These are phyloP conservation scores for Rheum nobile DNA, from an alignment of 148 eudicot genomes.

Conservation along the genomic window DNA sequence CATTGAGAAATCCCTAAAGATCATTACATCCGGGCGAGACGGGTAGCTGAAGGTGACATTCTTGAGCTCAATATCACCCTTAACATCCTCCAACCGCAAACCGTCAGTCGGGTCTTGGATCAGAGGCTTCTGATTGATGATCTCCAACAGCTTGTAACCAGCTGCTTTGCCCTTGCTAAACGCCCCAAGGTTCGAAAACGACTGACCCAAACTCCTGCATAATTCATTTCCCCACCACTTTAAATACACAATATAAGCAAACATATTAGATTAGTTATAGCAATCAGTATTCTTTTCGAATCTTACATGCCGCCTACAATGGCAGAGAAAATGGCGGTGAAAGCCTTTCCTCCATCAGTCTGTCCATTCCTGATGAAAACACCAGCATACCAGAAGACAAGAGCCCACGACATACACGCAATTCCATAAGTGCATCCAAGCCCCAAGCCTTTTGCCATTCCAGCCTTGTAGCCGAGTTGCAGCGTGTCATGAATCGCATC, in stretches of 20 bases:
- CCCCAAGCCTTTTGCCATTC: conserved; percentile 98
- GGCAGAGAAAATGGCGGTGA: conserved; percentile 98
- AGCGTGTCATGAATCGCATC: conserved; percentile 92
- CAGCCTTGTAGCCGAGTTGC: conserved; percentile 96
- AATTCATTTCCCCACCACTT: not conserved
- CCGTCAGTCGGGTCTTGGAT: conserved; percentile 66
- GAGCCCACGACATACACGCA: conserved; percentile 99
- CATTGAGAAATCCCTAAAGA: conserved; percentile 80
- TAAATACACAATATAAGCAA: not conserved
- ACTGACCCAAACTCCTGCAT: conserved; percentile 97
- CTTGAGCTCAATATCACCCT: conserved; percentile 88
- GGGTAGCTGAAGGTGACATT: conserved; percentile 89
- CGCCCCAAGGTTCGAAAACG: conserved; percentile 97
- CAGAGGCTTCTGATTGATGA: conserved; percentile 82
- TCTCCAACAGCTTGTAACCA: conserved; percentile 94
- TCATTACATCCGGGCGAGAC: conserved; percentile 90
- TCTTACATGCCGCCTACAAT: conserved; percentile 99
- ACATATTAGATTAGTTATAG: not conserved
- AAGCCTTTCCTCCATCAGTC: conserved; percentile 98
- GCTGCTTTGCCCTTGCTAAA: conserved; percentile 99
- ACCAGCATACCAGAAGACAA: conserved; percentile 99
- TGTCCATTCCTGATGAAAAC: conserved; percentile 97
- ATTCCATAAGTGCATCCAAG: conserved; percentile 98
- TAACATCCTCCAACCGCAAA: conserved; percentile 63
- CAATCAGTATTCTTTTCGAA: no score